phyloP scores from a whole-genome alignment of 495 filamentous ascomycete species.

The Hypoxylon intermedium region DNA sequence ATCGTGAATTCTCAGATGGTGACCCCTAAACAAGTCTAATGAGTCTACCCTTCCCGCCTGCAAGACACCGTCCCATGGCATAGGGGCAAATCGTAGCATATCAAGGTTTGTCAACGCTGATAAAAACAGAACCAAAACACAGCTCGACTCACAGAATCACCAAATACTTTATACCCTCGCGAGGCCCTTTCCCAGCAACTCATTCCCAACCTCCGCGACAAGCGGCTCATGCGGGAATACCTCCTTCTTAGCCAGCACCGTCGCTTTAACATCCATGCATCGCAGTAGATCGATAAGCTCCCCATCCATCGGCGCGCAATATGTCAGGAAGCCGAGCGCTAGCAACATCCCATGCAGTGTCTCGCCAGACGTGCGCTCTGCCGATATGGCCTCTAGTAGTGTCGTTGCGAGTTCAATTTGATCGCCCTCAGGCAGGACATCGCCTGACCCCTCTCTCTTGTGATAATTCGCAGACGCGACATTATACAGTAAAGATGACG shows the following conservation, averaged over 20 bases:
- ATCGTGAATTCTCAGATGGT: no score
- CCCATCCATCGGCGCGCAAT: slow-evolving; percentile 70
- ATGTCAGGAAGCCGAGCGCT: slow-evolving; percentile 75
- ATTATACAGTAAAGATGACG: slow-evolving; percentile 84
- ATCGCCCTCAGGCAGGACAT: slow-evolving; percentile 68
- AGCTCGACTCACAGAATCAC: no score
- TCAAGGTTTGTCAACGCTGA: no score
- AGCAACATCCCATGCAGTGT: slow-evolving; percentile 74
- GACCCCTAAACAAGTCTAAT: no score
- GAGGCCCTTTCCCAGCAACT: slow-evolving; percentile 53
- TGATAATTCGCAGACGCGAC: slow-evolving; percentile 73
- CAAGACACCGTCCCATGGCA: no score
- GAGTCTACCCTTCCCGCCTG: no score
- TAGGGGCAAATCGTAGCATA: no score
- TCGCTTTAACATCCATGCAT: slow-evolving; percentile 70
- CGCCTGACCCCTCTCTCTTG: slow-evolving; percentile 62
- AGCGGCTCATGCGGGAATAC: slow-evolving; percentile 62
- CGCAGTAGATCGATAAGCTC: slow-evolving; percentile 77
- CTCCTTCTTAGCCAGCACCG: slow-evolving; percentile 62
- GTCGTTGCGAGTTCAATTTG: slow-evolving; percentile 82
- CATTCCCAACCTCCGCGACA: slow-evolving; percentile 63
- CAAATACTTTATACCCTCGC: slow-evolving; percentile 34
- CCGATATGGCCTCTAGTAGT: slow-evolving; percentile 74
- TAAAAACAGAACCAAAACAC: no score
- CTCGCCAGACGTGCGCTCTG: slow-evolving; percentile 72